These are phyloP conservation scores for Potentilla sterilis DNA, from an alignment of 306 rosid species.

Conservation along the genomic window DNA sequence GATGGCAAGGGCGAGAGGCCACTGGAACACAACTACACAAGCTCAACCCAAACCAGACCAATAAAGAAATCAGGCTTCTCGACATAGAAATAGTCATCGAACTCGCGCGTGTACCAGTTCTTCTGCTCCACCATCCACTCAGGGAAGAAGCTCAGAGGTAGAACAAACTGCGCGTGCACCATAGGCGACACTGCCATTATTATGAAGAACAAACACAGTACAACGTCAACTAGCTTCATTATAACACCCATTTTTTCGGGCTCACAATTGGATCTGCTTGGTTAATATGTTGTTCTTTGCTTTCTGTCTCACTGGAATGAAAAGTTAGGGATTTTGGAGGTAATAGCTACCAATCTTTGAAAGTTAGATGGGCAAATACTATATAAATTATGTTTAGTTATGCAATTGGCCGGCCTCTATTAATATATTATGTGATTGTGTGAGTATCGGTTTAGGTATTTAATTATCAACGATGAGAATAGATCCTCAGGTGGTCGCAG, in stretches of 20 bases:
- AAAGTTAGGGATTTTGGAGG: background rate
- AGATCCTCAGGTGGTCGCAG: too few relatives aligned
- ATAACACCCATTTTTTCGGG: conserved; percentile 48
- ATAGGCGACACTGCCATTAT: conserved; percentile 45
- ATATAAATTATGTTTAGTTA: too few relatives aligned
- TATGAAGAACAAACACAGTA: conserved; percentile 44
- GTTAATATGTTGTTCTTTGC: background rate
- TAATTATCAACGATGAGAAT: too few relatives aligned
- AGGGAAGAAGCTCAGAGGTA: conserved; percentile 47
- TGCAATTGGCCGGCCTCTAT: too few relatives aligned
- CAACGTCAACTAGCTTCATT: conserved; percentile 51
- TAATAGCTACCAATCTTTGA: background rate
- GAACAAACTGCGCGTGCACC: conserved; percentile 53
- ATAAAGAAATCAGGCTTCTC: conserved; percentile 66
- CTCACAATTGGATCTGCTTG: background rate
- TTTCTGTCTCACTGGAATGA: background rate
- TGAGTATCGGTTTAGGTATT: too few relatives aligned
- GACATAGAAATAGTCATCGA: conserved; percentile 46
- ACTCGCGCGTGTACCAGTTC: conserved; percentile 42
- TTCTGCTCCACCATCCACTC: conserved; percentile 42
- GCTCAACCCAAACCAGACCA: conserved; percentile 68
- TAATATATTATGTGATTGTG: too few relatives aligned
- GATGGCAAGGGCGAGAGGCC: conserved; percentile 63
- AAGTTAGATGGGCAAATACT: background rate
- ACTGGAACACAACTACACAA: conserved; percentile 70